Conservation (phyloP, 768 basidiomycete species). For the Termitomyces sp. region DNA sequence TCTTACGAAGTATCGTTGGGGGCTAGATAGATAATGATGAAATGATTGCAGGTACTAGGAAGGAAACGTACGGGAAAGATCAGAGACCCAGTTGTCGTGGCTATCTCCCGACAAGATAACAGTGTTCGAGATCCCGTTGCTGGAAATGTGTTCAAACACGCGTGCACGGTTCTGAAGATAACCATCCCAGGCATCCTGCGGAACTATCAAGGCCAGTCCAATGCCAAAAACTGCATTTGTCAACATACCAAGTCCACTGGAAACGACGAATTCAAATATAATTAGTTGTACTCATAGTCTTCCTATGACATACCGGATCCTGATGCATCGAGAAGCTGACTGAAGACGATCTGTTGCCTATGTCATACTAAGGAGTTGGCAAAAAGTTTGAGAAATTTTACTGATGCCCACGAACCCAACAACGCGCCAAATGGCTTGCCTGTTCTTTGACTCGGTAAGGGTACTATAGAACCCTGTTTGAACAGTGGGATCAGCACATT, state of each 20-base stretch:
- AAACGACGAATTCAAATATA: too few relatives aligned
- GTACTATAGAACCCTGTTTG: neutral
- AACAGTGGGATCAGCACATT: neutral
- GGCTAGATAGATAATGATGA: neutral
- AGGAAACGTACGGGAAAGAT: slow-evolving; percentile 32
- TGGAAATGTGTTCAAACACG: slow-evolving; percentile 44
- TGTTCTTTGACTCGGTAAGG: neutral
- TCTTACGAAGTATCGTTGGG: neutral
- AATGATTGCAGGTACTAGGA: slow-evolving; percentile 6
- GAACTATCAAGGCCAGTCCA: too few relatives aligned
- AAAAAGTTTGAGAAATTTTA: neutral
- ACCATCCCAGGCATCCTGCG: slow-evolving; percentile 19
- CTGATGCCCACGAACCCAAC: neutral
- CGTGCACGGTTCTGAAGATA: slow-evolving; percentile 49
- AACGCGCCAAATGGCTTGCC: neutral
- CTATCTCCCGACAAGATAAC: slow-evolving; percentile 56
- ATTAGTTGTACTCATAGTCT: too few relatives aligned
- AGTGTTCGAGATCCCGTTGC: slow-evolving; percentile 46
- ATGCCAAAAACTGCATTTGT: too few relatives aligned
- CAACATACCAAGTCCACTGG: neutral
- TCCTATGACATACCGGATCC: neutral
- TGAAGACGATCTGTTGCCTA: neutral
- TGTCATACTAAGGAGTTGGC: too few relatives aligned
- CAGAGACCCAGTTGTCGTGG: slow-evolving; percentile 58
- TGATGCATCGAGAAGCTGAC: neutral